Percentiles rank a stretch among this genome's conserved stretches.
Evolutionary conservation across 2,329 filamentous ascomycete genomes (phyloP).

Genomic region (Fusarium pseudocircinatum): DNA sequence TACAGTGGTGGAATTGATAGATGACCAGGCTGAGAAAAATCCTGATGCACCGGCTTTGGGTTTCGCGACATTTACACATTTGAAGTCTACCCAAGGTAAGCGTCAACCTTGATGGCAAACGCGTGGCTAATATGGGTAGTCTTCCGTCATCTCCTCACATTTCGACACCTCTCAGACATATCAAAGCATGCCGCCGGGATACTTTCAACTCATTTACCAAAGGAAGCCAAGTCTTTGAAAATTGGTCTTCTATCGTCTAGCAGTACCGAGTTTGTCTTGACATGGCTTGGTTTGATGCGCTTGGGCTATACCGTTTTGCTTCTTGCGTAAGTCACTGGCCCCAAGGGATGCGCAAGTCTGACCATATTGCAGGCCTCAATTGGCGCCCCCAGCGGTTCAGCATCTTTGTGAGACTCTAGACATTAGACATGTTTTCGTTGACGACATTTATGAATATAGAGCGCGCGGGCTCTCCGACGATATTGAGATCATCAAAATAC

Average conservation of each 20-base stretch:
- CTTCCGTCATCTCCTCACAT: constrained; percentile 39
- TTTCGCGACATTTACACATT: constrained; percentile 51
- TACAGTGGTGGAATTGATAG: constrained; percentile 61
- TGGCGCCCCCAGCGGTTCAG: constrained; percentile 56
- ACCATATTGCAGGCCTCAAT: constrained; percentile 53
- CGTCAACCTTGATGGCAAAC: rapidly evolving
- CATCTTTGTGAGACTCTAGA: constrained; percentile 62
- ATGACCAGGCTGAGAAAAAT: constrained; percentile 53
- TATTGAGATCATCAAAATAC: constrained; percentile 20
- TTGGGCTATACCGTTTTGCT: constrained; percentile 65
- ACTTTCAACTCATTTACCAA: constrained; percentile 5
- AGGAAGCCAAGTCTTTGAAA: rapidly evolving
- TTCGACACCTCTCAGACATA: constrained; percentile 43
- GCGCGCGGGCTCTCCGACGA: background rate
- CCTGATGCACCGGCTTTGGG: constrained; percentile 59
- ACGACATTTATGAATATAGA: constrained; percentile 42
- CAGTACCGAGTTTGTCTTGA: constrained; percentile 65
- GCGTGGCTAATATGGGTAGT: background rate
- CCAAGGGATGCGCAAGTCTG: background rate
- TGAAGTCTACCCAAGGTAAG: background rate
- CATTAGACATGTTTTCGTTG: constrained; percentile 56
- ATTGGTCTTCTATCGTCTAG: constrained; percentile 65
- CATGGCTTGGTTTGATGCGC: constrained; percentile 68
- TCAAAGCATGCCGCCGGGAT: constrained; percentile 48
- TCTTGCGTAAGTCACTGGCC: constrained; percentile 55